These are phyloP conservation scores for Annulohypoxylon maeteangense DNA, from an alignment of 495 filamentous ascomycete genomes.

Conservation along the genomic window DNA sequence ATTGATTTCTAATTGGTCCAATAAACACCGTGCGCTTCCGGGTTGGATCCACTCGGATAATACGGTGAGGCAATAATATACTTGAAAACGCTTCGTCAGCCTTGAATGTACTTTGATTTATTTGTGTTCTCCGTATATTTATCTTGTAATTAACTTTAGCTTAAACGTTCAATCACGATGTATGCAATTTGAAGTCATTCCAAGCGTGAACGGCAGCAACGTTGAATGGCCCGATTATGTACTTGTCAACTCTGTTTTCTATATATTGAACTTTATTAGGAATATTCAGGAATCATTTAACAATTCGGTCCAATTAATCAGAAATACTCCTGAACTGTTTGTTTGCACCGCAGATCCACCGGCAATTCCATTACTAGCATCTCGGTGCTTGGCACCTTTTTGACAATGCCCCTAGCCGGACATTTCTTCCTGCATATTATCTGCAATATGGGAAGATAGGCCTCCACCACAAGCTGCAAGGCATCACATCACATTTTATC, in stretches of 20 bases:
- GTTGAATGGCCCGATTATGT: background rate
- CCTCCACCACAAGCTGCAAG: constrained; percentile 18
- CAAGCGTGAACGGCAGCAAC: background rate
- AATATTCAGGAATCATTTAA: background rate
- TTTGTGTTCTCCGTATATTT: background rate
- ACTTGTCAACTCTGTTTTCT: background rate
- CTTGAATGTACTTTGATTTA: constrained; percentile 22
- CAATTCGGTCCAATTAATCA: constrained; percentile 25
- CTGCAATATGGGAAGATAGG: constrained; percentile 31
- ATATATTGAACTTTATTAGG: background rate
- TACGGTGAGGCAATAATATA: constrained; percentile 11
- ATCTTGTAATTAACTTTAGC: background rate
- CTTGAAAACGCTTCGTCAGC: constrained; percentile 18
- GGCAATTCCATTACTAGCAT: constrained; percentile 32
- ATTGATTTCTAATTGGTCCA: constrained; percentile 33
- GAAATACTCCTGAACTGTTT: constrained; percentile 3
- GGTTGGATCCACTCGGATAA: background rate
- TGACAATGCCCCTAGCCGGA: constrained; percentile 16
- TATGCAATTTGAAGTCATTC: background rate
- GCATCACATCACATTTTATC: constrained; percentile 24
- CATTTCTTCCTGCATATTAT: constrained; percentile 27
- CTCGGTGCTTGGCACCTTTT: constrained; percentile 27
- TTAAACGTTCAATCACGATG: background rate
- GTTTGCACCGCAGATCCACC: constrained; percentile 36
- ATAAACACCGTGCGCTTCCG: constrained; percentile 19